Base-by-base conservation (phyloP, 768 basidiomycete species). In the Coprinopsis marcescibilis region DNA sequence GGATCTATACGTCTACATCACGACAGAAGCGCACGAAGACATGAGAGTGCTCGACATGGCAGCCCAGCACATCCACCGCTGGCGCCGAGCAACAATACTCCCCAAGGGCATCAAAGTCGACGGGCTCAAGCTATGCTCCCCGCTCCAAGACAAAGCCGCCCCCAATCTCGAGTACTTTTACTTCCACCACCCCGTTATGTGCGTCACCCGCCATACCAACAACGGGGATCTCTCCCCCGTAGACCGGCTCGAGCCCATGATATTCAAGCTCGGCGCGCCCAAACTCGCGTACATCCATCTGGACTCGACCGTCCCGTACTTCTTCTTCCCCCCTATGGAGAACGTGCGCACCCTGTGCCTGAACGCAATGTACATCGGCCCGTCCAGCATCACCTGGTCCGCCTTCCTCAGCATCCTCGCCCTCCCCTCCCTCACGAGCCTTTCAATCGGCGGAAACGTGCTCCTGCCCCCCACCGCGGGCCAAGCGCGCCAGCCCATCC, bases 301-400 rank as follows among this genome's bases (percentile, higher is more conserved):
- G 14, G 48, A 49, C 37, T 30, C 48, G 40, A 49, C 48, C 6
- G 48, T 49, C 13, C 48, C 48, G 10, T 49, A 49, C 17, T 43
- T 49, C 41, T 49, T 49, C 33, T 34, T 49, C 10, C 48, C 48
- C 8, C 48, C 48, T 10, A n/a, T 49, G 17, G 14, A 30, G 6
- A 49, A 39, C 48, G 32, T 43, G 1, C 24, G 40, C 8, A 43
- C 48, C 7, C 36, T 49, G 15, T 40, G 26, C 23, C 48, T 49
- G 19, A 41, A 49, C 17, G 48, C 48, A 13, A 49, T 43, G 27
- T 43, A 49, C 33, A 25, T 43, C 20, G 48, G 48, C 4, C 48
- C 48, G 4, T 21, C 40, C 10, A 43, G 40, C 3, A 21, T 49
- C n/a, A 43, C 48, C 13, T 49, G 48, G 48, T 3, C 7, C 19